Base-by-base conservation (phyloP, 345 rosid species). In the Eucalyptus camaldulensis region DNA sequence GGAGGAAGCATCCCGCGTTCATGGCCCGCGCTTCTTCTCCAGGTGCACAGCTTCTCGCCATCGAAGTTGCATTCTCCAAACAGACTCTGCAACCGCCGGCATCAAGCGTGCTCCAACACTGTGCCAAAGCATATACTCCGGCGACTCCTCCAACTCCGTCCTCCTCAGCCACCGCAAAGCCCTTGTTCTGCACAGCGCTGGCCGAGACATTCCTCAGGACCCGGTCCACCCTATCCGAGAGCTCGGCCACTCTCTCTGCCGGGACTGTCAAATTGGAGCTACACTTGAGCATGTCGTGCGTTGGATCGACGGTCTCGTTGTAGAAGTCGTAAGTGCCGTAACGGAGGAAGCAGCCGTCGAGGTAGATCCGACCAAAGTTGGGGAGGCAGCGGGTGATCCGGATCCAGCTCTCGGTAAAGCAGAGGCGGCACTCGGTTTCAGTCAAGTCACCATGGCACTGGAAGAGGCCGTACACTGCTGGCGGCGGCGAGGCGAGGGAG, bases 51-150 rank as follows among this genome's bases (percentile, higher is more conserved):
- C 86, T 87, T 87, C 88, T 91, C 58, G 94, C 89, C 88, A 87
- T 89, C 8, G 93, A 88, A 11, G 92, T 89, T 7, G 98, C 98
- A 37, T 53, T 88, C 3, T 85, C 89, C 89, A 96, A 91, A 89
- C 99, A 97, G 8, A 88, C 89, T 83, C 93, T 49, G 54, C 99
- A 97, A 8, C 91, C 92, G 3, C 90, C 86, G 65, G 87, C 69
- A 31, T 89, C 90, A 65, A 95, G 86, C 15, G 94, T 92, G 13
- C 92, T 69, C 97, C 97, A 96, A 87, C 99, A 97, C 90, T 97
- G 99, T 49, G 96, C 96, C 93, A 96, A 85, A 2, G 94, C 96
- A 58, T 94, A 95, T 51, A 92, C 92, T 5, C 91, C 85, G 4
- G 89, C 27, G 31, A 51, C 53, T 19, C 93, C 96, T 60, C 88